Percentiles rank a stretch among this genome's conserved stretches.
Evolutionary conservation across 2,329 filamentous ascomycete genomes (phyloP).

Genomic region (Cladosporium austrohemisphaericum): DNA sequence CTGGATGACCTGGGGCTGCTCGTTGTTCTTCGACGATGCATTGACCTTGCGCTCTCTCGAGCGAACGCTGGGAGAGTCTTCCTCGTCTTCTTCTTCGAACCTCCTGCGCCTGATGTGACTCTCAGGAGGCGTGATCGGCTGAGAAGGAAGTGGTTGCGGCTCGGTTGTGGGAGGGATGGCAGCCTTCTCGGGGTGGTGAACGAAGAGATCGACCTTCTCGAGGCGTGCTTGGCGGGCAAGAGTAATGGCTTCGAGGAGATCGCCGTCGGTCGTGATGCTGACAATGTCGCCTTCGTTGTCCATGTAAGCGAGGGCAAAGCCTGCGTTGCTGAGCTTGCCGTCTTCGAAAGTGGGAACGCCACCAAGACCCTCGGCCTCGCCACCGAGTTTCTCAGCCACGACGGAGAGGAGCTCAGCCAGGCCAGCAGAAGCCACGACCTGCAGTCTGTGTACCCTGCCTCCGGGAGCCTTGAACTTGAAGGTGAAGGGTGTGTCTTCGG

Average conservation of each 20-base stretch:
- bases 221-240: conserved; percentile 71
- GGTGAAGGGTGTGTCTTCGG: conserved; percentile 74
- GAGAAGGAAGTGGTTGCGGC: conserved; percentile 50
- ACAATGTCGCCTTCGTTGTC: conserved; percentile 97
- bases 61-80: conserved; percentile 34
- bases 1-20: conserved; percentile 74
- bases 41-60: conserved; percentile 24
- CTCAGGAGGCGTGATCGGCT: conserved; percentile 50
- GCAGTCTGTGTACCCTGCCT: conserved; percentile 87
- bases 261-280: conserved; percentile 92
- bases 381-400: conserved; percentile 79
- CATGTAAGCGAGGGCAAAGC: conserved; percentile 90
- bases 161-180: conserved; percentile 65
- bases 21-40: conserved; percentile 45
- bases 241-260: conserved; percentile 83
- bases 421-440: conserved; percentile 76
- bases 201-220: conserved; percentile 96
- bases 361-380: conserved; percentile 78
- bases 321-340: conserved; percentile 69
- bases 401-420: conserved; percentile 72
- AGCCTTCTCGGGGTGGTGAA: conserved; percentile 89
- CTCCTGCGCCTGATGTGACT: conserved; percentile 46
- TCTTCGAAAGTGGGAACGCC: conserved; percentile 75
- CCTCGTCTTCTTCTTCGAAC: conserved; percentile 54
- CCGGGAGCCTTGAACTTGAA: conserved; percentile 99